Percentiles rank a stretch among this genome's conserved stretches.
Conservation (phyloP, 345 rosid species). For the Dipteronia dyeriana region DNA sequence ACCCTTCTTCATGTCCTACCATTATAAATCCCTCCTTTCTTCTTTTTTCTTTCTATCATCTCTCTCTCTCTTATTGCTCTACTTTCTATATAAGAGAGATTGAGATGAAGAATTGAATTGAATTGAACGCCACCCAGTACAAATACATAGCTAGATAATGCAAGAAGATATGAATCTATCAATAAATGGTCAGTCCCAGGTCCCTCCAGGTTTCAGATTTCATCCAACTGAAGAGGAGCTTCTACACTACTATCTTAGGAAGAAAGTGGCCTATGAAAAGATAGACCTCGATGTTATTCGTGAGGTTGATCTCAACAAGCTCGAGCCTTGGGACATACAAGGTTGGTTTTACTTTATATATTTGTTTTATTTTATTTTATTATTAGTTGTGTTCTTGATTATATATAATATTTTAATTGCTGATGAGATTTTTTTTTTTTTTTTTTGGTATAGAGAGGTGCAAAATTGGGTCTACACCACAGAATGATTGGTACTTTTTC, state of each 20-base stretch:
- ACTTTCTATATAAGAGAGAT: not conserved
- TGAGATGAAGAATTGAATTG: not conserved
- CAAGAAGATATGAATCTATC: slow-evolving; percentile 72
- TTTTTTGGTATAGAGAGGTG: slow-evolving; percentile 62
- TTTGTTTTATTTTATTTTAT: too few relatives aligned
- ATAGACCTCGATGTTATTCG: slow-evolving; percentile 96
- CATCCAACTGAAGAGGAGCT: slow-evolving; percentile 99
- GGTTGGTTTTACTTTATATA: slow-evolving; percentile 44
- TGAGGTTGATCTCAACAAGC: slow-evolving; percentile 98
- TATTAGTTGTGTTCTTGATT: too few relatives aligned
- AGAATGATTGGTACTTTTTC: slow-evolving; percentile 97
- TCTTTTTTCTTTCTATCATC: not conserved
- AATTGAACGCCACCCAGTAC: not conserved
- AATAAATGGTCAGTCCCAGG: slow-evolving; percentile 89
- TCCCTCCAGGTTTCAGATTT: slow-evolving; percentile 98
- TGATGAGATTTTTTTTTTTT: not conserved
- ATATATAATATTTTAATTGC: too few relatives aligned
- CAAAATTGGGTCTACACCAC: slow-evolving; percentile 89
- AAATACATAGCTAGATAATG: slow-evolving; percentile 24
- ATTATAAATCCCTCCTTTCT: slow-evolving; percentile 56
- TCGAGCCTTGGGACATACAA: slow-evolving; percentile 99
- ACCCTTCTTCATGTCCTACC: slow-evolving; percentile 43
- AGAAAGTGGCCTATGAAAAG: slow-evolving; percentile 80
- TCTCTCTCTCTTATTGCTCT: not conserved
- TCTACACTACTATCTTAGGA: slow-evolving; percentile 87